Conservation (phyloP, 202 grass and related monocot species). For the Zizania palustris region DNA sequence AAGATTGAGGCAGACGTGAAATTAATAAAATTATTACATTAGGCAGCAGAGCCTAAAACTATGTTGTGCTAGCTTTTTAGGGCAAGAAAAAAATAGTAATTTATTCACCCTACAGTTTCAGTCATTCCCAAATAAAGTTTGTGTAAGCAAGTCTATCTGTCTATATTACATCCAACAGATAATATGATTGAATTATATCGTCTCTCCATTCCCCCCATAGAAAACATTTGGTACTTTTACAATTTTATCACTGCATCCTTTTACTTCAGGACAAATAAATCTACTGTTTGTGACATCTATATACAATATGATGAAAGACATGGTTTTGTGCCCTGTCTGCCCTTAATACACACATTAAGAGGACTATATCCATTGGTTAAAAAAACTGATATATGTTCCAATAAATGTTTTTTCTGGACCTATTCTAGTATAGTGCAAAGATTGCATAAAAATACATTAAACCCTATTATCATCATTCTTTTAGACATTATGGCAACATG, state of each 20-base stretch:
- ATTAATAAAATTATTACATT: conserved; percentile 13
- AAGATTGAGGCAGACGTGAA: conserved; percentile 9
- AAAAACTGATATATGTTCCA: background rate
- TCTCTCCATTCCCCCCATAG: background rate
- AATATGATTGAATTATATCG: conserved; percentile 6
- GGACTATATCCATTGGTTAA: conserved; percentile 23
- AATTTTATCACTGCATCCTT: conserved; percentile 3
- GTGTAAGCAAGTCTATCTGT: background rate
- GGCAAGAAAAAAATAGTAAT: background rate
- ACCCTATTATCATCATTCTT: background rate
- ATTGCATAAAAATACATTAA: background rate
- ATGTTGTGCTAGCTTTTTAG: conserved; percentile 12
- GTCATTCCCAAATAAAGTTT: background rate
- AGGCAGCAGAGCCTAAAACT: conserved; percentile 3
- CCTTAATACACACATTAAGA: background rate
- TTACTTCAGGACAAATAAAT: background rate
- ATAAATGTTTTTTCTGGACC: background rate
- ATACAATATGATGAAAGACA: background rate
- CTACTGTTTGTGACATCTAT: background rate
- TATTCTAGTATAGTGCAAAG: conserved; percentile 11
- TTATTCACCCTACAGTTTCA: conserved; percentile 4
- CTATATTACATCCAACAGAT: background rate
- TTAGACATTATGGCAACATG: background rate
- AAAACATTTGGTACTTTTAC: background rate
- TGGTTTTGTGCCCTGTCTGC: background rate